Conservation (phyloP, 139 green algal genomes). For the Bryopsis sp. region DNA sequence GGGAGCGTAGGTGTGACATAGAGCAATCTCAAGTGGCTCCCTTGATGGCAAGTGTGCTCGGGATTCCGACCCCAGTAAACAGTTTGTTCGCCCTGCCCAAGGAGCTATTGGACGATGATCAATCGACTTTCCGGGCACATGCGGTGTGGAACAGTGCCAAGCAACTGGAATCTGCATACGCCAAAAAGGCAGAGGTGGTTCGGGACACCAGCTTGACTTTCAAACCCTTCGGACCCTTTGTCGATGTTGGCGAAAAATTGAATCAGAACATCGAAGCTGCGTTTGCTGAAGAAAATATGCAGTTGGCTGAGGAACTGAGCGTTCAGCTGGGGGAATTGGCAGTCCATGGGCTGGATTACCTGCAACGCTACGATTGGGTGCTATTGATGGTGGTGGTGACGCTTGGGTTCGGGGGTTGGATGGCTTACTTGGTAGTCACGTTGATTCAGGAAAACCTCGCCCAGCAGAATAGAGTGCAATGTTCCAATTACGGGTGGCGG, state of each 20-base stretch:
- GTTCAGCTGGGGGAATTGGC: slow-evolving; percentile 8
- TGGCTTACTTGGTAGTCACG: slow-evolving; percentile 23
- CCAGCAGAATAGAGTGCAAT: too few relatives aligned
- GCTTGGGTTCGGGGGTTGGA: slow-evolving; percentile 20
- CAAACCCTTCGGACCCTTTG: too few relatives aligned
- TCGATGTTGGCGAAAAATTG: too few relatives aligned
- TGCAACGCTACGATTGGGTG: slow-evolving; percentile 23
- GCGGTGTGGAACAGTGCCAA: slow-evolving; percentile 18
- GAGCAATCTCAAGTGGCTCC: slow-evolving; percentile 26
- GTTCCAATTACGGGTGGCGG: too few relatives aligned
- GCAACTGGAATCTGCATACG: slow-evolving; percentile 19
- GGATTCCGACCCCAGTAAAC: slow-evolving; percentile 18
- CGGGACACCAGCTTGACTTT: too few relatives aligned
- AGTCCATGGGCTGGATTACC: slow-evolving; percentile 10
- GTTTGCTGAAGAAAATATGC: too few relatives aligned
- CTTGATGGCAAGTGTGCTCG: slow-evolving; percentile 26
- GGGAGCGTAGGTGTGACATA: slow-evolving; percentile 19
- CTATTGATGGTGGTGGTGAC: slow-evolving; percentile 18
- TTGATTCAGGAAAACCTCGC: too few relatives aligned
- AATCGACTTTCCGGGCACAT: slow-evolving; percentile 12
- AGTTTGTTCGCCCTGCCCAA: slow-evolving; percentile 12
- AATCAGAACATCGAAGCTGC: too few relatives aligned
- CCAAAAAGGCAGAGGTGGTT: slow-evolving; percentile 3
- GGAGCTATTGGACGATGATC: slow-evolving; percentile 4
- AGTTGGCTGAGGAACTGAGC: not conserved